phyloP scores from a whole-genome alignment of 768 basidiomycete species.

The Multifurca ochricompacta region DNA sequence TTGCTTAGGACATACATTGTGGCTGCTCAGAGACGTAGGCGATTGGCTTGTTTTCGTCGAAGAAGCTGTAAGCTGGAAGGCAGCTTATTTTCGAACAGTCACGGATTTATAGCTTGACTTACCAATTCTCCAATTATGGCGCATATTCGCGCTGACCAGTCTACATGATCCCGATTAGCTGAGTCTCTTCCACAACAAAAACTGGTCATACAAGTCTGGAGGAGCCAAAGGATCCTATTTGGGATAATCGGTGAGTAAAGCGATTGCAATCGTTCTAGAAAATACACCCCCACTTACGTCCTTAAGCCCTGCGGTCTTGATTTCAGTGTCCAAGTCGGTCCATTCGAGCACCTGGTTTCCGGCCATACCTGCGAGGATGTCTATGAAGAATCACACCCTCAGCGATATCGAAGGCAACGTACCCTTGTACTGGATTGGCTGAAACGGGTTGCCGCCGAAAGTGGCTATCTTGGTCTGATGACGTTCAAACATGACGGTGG shows the following conservation, averaged over 20 bases:
- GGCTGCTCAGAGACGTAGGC: neutral
- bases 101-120: neutral
- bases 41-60: neutral
- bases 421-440: constrained; percentile 41
- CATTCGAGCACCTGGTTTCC: neutral
- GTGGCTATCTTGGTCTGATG: constrained; percentile 41
- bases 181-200: neutral
- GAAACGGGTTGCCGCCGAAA: constrained; percentile 44
- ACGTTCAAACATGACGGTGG: constrained; percentile 45
- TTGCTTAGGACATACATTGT: neutral
- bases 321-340: neutral
- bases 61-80: constrained; percentile 1
- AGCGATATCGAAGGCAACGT: neutral
- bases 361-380: constrained; percentile 10
- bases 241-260: neutral
- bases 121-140: neutral
- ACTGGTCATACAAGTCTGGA: constrained; percentile 28
- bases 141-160: neutral
- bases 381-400: neutral
- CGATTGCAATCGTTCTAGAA: no score
- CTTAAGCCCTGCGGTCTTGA: constrained; percentile 25
- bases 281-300: constrained; percentile 22
- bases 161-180: neutral
- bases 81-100: neutral
- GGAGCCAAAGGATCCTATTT: constrained; percentile 29